Evolutionary conservation across 345 rosid genomes (phyloP), one percentile per base, ranked within the genome.

Genomic region (Firmiana major): DNA sequence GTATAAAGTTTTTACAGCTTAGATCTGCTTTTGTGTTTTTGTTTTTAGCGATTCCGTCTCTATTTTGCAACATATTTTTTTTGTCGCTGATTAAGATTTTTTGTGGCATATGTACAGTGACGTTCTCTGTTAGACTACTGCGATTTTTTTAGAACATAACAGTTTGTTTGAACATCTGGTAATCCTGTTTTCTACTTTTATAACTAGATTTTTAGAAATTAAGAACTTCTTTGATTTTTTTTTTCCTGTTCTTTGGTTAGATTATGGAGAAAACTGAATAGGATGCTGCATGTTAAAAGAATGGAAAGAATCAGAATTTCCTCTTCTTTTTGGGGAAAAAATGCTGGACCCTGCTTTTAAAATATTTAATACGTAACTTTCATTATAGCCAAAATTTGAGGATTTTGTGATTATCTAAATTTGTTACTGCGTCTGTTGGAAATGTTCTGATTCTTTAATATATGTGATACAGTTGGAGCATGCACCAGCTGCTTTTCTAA

Each of bases 21-120:
- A 71, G 75, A 71, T 71, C 75, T 71, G 74, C 74, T 49, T 34
- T 17, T 43, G 4, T 70, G 21, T 71, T 71, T 65, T 49, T 71
- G 24, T 28, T 71, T 71, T 51, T 49, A 28, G 59, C 26, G 74
- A 49, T 49, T 70, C 58, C n/a, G 58, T 15, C 31, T 70, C 40
- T 0, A 10, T 46, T 46, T 48, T 48, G 58, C 21, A 7, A 8
- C 57, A 3, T 48, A 69, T 4, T 15, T 48, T 26, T 40, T 17
- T 26, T 6, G 42, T 46, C 73, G 73, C 21, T 45, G 73, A 26
- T 13, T 68, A 24, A 28, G 55, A 45, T 24, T 16, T 24, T 24
- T 69, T 45, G 38, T 24, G 73, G 38, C 73, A 26, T 24, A 69
- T 26, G 46, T 69, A 26, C 57, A 3, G 21, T 45, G 38, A 22